A percentile compares a stretch with the other conserved stretches of the same genome.
Evolutionary conservation across 495 filamentous ascomycete genomes (phyloP).

Genomic region (Xanthoparmelia taractica): DNA sequence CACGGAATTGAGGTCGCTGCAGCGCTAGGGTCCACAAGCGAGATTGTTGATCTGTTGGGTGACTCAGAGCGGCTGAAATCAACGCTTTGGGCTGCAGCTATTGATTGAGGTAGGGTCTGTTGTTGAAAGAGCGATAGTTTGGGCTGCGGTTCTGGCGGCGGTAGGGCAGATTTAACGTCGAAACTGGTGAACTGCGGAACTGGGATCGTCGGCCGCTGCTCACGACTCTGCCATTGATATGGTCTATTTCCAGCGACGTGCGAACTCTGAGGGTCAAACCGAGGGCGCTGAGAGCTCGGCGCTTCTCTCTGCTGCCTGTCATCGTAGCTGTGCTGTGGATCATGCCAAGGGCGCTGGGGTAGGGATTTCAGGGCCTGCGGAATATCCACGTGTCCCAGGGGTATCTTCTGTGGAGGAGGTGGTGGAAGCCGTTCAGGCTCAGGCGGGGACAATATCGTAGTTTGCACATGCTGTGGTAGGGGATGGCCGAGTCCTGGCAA

Average conservation of each 20-base stretch:
- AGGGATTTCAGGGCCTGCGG: not conserved
- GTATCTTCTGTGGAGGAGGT: slow-evolving; percentile 39
- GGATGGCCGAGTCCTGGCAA: slow-evolving; percentile 19
- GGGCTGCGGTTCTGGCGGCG: not conserved
- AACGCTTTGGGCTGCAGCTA: not conserved
- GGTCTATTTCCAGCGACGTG: slow-evolving; percentile 7
- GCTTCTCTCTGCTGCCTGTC: slow-evolving; percentile 22
- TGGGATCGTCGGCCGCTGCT: slow-evolving; percentile 13
- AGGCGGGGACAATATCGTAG: slow-evolving; percentile 9
- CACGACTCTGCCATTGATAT: slow-evolving; percentile 3
- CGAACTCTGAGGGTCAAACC: slow-evolving; percentile 30
- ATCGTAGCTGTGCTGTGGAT: slow-evolving; percentile 16
- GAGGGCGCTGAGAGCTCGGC: slow-evolving; percentile 30
- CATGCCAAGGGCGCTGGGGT: slow-evolving; percentile 10
- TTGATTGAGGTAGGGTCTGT: not conserved
- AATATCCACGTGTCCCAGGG: slow-evolving; percentile 20
- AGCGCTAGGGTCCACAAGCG: slow-evolving; percentile 13
- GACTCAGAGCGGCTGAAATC: slow-evolving; percentile 5
- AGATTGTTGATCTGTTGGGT: slow-evolving; percentile 15
- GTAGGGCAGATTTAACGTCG: slow-evolving; percentile 16
- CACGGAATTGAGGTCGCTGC: slow-evolving; percentile 13
- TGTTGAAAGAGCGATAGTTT: slow-evolving; percentile 4
- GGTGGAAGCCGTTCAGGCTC: slow-evolving; percentile 30
- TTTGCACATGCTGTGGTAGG: slow-evolving; percentile 12
- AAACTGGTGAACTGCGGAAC: slow-evolving; percentile 16